Base-by-base conservation (phyloP, 2,329 filamentous ascomycete genomes). In the Beauveria sp. region DNA sequence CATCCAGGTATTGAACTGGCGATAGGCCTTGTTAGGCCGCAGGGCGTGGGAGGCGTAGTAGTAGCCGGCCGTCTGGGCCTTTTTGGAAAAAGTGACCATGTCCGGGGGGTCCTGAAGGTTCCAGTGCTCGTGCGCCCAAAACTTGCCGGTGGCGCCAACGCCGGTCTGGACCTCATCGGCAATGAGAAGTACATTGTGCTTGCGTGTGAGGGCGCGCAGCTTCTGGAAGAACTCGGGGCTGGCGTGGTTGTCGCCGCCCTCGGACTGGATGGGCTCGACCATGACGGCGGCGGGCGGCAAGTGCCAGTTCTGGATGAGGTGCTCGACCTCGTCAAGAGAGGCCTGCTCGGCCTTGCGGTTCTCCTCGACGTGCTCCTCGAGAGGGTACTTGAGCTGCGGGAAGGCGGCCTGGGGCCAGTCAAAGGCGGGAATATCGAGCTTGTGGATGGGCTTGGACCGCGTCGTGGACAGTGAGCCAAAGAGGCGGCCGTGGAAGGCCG, bases 101-200 rank as follows among this genome's bases (percentile, higher is more conserved):
- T 96, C 92, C 0, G 92, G 92, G 9, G 92, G 90, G 42, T 86
- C 78, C 55, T 81, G 71, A 49, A 96, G 83, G 74, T 89, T 83
- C 92, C 92, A 96, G 86, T 96, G 93, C 70, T 96, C 91, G 79
- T 96, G 93, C 9, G 93, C 92, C 92, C 92, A 96, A 86, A 96
- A 96, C 75, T 90, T 92, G 69, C 92, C 92, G 0, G 92, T 96
- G 45, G 93, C 91, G 68, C 93, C 93, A 28, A 96, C 88, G 72
- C 92, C 93, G 7, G 92, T 96, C 78, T 96, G 92, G 12, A 96
- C 92, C 78, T 96, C 92, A 73, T 96, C 92, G 65, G 96, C 92
- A 71, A 96, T 96, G 74, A 96, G 80, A 62, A 96, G 85, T 34
- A 96, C 84, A 67, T 86, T 82, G 78, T 91, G 85, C 74, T 86